Base-by-base conservation (phyloP, 1,139 yeast species). In the Protomyces pachydermus region DNA sequence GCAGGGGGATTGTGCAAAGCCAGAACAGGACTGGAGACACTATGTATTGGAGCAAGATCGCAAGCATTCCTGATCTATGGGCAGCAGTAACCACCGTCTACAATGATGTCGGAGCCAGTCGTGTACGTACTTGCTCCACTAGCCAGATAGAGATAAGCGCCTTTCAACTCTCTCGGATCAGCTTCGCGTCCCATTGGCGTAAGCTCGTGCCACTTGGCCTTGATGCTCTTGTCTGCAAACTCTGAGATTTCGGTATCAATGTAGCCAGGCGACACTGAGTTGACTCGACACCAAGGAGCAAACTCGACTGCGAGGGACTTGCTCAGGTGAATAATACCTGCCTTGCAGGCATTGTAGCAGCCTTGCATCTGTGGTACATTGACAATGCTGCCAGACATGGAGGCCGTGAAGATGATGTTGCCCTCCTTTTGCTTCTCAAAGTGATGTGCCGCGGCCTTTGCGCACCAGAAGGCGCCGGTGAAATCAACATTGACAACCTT, bases 161-260 rank as follows among this genome's bases (percentile, higher is more conserved):
- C 96, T 18, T 85, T 90, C 70, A 91, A 79, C 75, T 90, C 97
- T 71, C 83, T 83, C 37, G 95, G 83, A 65, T 82, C 77, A 56
- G 87, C 80, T 73, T 87, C 91, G 78, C 95, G 85, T 46, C 96
- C 96, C 79, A 88, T 73, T 46, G 97, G 97, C 64, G 84, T 87
- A 75, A 87, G 75, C 56, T 81, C 77, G 82, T 84, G 81, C 95
- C 93, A 87, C 67, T 79, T 77, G 68, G 79, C 76, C 71, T 83
- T 82, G 65, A 79, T 75, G 50, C 81, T 83, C 67, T 75, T 71
- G 54, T 82, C 81, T 3, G 83, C 81, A 70, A 82, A 82, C 72
- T 82, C 85, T 10, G 88, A 81, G 68, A 69, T 60, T 23, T 69
- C 70, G 5, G 91, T 86, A 66, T 79, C 76, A 68, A 88, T 86